A percentile compares a stretch with the other conserved stretches of the same genome.
phyloP scores from a whole-genome alignment of 2,329 filamentous ascomycete species.

The Colletotrichum lentis region DNA sequence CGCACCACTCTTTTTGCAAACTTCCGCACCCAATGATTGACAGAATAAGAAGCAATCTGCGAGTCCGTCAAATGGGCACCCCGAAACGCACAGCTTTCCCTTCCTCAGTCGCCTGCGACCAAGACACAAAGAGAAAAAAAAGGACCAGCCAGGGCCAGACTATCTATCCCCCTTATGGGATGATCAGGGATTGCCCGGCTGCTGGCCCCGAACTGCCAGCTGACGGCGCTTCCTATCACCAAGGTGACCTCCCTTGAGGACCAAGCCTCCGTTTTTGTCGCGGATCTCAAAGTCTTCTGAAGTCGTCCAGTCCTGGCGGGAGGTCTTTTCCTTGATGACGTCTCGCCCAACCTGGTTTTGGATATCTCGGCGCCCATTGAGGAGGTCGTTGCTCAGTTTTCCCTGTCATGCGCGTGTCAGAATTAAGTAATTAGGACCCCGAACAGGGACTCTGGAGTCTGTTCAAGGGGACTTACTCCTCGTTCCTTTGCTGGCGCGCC shows the following conservation, averaged over 20 bases:
- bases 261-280: background rate
- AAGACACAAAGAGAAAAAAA: too few species aligned
- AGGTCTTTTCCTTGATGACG: conserved; percentile 7
- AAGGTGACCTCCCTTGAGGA: background rate
- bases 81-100: too few species aligned
- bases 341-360: conserved; percentile 29
- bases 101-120: background rate
- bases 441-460: too few species aligned
- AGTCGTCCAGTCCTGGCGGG: background rate
- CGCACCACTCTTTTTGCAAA: too few species aligned
- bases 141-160: background rate
- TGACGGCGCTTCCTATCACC: background rate
- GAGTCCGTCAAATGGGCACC: too few species aligned
- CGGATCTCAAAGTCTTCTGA: conserved; percentile 18
- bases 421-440: too few species aligned
- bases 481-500: conserved; percentile 14
- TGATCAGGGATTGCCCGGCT: too few species aligned
- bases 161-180: too few species aligned
- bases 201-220: background rate
- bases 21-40: too few species aligned
- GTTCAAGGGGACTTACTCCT: background rate
- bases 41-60: too few species aligned
- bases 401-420: too few species aligned
- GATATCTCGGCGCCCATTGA: conserved; percentile 12
- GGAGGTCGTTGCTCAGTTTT: conserved; percentile 25